Percentiles rank a stretch among this genome's conserved stretches.
Evolutionary conservation across 2,329 filamentous ascomycete species (phyloP).

Genomic region (Fusarium incarnatum): DNA sequence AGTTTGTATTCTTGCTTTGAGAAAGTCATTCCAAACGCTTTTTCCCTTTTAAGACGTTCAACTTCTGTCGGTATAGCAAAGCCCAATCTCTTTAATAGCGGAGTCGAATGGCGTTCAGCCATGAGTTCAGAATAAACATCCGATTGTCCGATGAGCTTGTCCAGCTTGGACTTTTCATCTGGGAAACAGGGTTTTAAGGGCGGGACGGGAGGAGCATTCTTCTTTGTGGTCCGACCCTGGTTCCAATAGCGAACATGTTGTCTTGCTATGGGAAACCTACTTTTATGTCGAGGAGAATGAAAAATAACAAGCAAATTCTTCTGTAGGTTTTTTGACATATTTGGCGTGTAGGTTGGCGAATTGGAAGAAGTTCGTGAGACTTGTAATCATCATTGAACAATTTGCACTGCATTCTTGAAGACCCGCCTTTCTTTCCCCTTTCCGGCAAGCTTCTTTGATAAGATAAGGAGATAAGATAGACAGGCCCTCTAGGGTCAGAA

Average conservation of each 20-base stretch:
- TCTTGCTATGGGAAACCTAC: background rate
- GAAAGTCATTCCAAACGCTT: accelerated
- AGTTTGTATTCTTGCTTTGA: background rate
- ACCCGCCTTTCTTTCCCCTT: background rate
- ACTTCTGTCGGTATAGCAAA: background rate
- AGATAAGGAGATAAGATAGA: background rate
- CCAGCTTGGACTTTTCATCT: background rate
- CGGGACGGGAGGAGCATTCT: background rate
- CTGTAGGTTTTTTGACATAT: too few species aligned
- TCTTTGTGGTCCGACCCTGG: background rate
- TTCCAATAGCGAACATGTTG: background rate
- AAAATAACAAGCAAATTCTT: background rate
- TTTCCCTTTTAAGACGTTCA: background rate
- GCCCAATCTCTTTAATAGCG: background rate
- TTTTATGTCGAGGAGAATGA: background rate
- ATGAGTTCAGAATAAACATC: background rate
- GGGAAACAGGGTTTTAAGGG: background rate
- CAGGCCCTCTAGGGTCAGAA: background rate
- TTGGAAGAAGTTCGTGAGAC: background rate
- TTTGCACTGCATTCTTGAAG: background rate
- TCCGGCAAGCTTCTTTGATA: background rate
- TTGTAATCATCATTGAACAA: background rate
- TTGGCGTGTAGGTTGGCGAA: background rate
- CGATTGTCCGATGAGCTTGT: background rate
- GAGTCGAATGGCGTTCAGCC: background rate